Percentiles rank a stretch among this genome's conserved stretches.
Evolutionary conservation across 2,329 filamentous ascomycete species (phyloP).

Genomic region (Colletotrichum tofieldiae): DNA sequence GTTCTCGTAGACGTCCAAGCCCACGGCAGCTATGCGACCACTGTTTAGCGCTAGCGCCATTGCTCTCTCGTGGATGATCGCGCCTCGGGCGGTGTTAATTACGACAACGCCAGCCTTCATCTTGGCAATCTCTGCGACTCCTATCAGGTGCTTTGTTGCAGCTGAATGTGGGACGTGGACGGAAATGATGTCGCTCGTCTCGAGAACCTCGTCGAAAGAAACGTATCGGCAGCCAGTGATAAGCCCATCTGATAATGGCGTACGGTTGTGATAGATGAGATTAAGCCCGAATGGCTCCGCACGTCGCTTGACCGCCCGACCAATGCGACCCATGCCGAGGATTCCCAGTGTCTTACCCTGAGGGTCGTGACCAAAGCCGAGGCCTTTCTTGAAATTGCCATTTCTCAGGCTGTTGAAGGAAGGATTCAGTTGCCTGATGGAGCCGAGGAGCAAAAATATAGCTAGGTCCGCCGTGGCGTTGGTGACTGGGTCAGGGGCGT

Average conservation of each 20-base stretch:
- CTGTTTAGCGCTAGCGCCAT: slow-evolving; percentile 67
- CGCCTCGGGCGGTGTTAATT: slow-evolving; percentile 72
- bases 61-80: slow-evolving; percentile 70
- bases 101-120: slow-evolving; percentile 72
- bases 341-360: slow-evolving; percentile 53
- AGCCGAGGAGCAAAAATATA: slow-evolving; percentile 50
- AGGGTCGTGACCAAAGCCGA: slow-evolving; percentile 55
- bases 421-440: slow-evolving; percentile 51
- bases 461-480: slow-evolving; percentile 57
- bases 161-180: slow-evolving; percentile 67
- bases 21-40: slow-evolving; percentile 68
- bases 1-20: slow-evolving; percentile 71
- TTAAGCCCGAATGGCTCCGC: slow-evolving; percentile 66
- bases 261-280: slow-evolving; percentile 68
- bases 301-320: slow-evolving; percentile 54
- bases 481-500: slow-evolving; percentile 54
- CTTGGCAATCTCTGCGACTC: slow-evolving; percentile 62
- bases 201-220: slow-evolving; percentile 68
- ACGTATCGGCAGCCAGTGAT: slow-evolving; percentile 55
- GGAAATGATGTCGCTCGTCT: slow-evolving; percentile 68
- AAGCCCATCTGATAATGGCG: slow-evolving; percentile 46
- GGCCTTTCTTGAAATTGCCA: slow-evolving; percentile 47
- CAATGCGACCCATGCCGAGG: slow-evolving; percentile 57
- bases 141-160: slow-evolving; percentile 68
- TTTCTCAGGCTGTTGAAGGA: slow-evolving; percentile 46